A percentile compares a stretch with the other conserved stretches of the same genome.
Evolutionary conservation across 768 basidiomycete genomes (phyloP).

Genomic region (Mycena venus): DNA sequence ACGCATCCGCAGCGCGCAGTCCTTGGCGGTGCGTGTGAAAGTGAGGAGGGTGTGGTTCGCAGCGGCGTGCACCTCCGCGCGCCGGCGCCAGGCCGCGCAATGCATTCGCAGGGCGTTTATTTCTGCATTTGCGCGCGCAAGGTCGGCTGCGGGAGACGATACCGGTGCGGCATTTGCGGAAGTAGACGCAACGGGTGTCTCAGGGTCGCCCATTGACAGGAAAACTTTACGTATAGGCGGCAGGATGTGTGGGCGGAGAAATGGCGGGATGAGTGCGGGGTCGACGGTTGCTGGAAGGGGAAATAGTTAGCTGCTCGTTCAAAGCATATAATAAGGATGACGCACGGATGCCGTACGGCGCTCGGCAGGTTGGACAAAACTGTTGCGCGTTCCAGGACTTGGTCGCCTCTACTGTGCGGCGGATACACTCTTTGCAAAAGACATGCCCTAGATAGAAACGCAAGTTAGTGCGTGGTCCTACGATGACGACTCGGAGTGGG

Average conservation of each 20-base stretch:
- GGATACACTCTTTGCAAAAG: slow-evolving; percentile 72
- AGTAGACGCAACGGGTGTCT: slow-evolving; percentile 21
- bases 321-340: slow-evolving; percentile 19
- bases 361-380: slow-evolving; percentile 70
- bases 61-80: slow-evolving; percentile 63
- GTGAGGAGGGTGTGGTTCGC: slow-evolving; percentile 60
- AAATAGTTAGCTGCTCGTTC: too few relatives aligned
- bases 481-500: too few relatives aligned
- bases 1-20: slow-evolving; percentile 33
- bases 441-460: slow-evolving; percentile 63
- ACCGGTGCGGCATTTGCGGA: slow-evolving; percentile 38
- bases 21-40: slow-evolving; percentile 55
- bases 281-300: slow-evolving; percentile 65
- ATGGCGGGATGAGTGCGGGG: slow-evolving; percentile 61
- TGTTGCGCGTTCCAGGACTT: slow-evolving; percentile 46
- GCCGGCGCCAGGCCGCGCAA: slow-evolving; percentile 64
- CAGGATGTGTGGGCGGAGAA: slow-evolving; percentile 67
- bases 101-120: too few relatives aligned
- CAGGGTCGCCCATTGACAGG: slow-evolving; percentile 56
- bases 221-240: slow-evolving; percentile 70
- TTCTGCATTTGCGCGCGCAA: slow-evolving; percentile 47
- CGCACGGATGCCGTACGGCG: slow-evolving; percentile 67
- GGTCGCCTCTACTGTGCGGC: slow-evolving; percentile 56
- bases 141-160: not conserved
- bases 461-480: slow-evolving; percentile 33